Conservation (phyloP, 192 early-diverging fungal genomes). For the Coemansia sp. region DNA sequence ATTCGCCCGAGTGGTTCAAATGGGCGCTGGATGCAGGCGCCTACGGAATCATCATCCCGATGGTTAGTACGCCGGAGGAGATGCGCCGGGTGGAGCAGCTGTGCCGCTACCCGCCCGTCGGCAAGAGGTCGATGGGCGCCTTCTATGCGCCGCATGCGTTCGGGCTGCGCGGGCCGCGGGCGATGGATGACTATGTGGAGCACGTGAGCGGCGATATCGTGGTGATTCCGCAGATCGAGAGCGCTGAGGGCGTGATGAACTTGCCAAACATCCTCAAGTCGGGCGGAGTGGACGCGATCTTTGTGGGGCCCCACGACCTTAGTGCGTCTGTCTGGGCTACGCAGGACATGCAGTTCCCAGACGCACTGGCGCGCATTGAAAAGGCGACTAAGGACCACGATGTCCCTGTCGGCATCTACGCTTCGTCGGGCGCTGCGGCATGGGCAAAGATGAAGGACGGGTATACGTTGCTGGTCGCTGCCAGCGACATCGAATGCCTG, state of each 20-base stretch:
- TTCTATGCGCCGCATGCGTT: slow-evolving; percentile 38
- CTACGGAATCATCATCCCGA: slow-evolving; percentile 48
- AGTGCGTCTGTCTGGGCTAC: slow-evolving; percentile 28
- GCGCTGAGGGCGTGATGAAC: slow-evolving; percentile 41
- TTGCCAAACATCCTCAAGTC: slow-evolving; percentile 35
- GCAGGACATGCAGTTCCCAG: slow-evolving; percentile 30
- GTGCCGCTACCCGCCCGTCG: slow-evolving; percentile 46
- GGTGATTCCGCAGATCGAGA: slow-evolving; percentile 55
- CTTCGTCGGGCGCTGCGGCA: slow-evolving; percentile 35
- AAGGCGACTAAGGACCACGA: slow-evolving; percentile 28
- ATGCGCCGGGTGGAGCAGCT: slow-evolving; percentile 27
- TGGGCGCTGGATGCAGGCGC: slow-evolving; percentile 56
- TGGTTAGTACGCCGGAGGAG: slow-evolving; percentile 49
- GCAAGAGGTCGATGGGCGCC: slow-evolving; percentile 44
- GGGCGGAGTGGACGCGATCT: slow-evolving; percentile 45
- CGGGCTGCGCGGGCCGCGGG: slow-evolving; percentile 36
- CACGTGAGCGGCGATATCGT: slow-evolving; percentile 34
- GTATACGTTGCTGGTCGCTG: slow-evolving; percentile 51
- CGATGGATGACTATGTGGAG: slow-evolving; percentile 42
- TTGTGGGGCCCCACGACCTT: slow-evolving; percentile 44
- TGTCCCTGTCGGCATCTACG: slow-evolving; percentile 50
- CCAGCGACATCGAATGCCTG: slow-evolving; percentile 45
- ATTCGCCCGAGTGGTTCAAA: slow-evolving; percentile 50
- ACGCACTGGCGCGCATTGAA: slow-evolving; percentile 32
- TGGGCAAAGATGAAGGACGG: slow-evolving; percentile 28